These are phyloP conservation scores for Sodiomyces alkalinus DNA, from an alignment of 2,329 filamentous ascomycete genomes.

Conservation along the genomic window DNA sequence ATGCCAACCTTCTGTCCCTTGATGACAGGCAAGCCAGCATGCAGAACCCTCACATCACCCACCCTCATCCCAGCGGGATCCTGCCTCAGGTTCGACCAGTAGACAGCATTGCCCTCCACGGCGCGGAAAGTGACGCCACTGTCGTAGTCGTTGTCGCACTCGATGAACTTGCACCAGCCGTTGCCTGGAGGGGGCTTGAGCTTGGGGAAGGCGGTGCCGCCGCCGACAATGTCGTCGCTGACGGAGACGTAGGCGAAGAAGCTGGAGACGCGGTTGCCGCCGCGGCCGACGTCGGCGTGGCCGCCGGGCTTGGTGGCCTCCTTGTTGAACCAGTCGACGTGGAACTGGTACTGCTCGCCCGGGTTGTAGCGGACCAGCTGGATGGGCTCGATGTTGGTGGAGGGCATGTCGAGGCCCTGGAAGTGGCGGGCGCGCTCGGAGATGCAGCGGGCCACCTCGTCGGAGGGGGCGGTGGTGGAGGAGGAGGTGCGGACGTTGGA, in stretches of 20 bases:
- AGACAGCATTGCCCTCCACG: slow-evolving; percentile 21
- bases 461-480: slow-evolving; percentile 20
- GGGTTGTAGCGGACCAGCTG: slow-evolving; percentile 22
- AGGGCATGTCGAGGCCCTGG: slow-evolving; percentile 20
- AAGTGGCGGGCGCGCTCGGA: slow-evolving; percentile 22
- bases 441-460: slow-evolving; percentile 20
- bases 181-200: slow-evolving; percentile 17
- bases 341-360: slow-evolving; percentile 23
- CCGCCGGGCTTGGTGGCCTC: slow-evolving; percentile 8
- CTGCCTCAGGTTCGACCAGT: slow-evolving; percentile 22
- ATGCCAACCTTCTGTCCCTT: slow-evolving; percentile 24
- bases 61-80: slow-evolving; percentile 7
- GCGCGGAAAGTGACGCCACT: slow-evolving; percentile 23
- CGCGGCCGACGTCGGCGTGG: slow-evolving; percentile 14
- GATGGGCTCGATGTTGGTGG: slow-evolving; percentile 19
- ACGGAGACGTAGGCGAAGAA: slow-evolving; percentile 25
- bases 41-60: slow-evolving; percentile 22
- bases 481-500: slow-evolving; percentile 18
- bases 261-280: slow-evolving; percentile 21
- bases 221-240: slow-evolving; percentile 19
- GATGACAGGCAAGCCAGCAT: slow-evolving; percentile 23
- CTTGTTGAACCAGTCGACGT: slow-evolving; percentile 25
- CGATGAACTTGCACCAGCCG: slow-evolving; percentile 21
- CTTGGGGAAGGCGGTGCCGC: slow-evolving; percentile 24
- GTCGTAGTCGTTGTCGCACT: slow-evolving; percentile 24